Base-by-base conservation (phyloP, 495 filamentous ascomycete species). In the Thozetella sp. region DNA sequence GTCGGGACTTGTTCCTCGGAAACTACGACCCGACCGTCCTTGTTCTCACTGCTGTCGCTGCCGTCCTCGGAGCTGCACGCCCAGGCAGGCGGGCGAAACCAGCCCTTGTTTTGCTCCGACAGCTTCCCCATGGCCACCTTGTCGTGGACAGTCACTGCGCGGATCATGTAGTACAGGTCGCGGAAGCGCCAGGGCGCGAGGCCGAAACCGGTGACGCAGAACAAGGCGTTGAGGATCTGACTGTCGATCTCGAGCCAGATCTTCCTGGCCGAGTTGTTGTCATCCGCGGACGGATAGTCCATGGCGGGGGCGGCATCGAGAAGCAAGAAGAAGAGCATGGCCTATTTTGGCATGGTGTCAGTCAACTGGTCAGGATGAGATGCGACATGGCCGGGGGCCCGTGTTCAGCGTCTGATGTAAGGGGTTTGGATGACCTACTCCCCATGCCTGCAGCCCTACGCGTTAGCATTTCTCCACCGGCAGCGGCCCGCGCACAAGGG, bases 191-290 rank as follows among this genome's bases (percentile, higher is more conserved):
- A 93, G 0, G 90, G 90, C 3, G 88, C 85, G 17, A 92, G 79
- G 0, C 90, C 90, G 63, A 92, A 91, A 11, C 88, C 89, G 4
- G 90, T 91, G 1, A 93, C 84, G 72, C 90, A 92, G 79, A 93
- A 92, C 0, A 93, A 80, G 0, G 80, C 87, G 63, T 87, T 93
- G 19, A 93, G 76, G 58, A 93, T 89, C 62, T 93, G 90, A 20
- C 54, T 53, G 67, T 88, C 86, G 60, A 88, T 87, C 65, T 91
- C 88, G 55, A 91, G 84, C 89, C 89, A 91, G 51, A 85, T 81
- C 20, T 83, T 72, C 2, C 88, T 78, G 0, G 87, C 76, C 0
- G 83, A 86, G 59, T 89, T 74, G 61, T 86, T 77, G 61, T 85
- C 76, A 73, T 85, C 78, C 72, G 87, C 90, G 10, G 63, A 74